Percentiles rank a stretch among this genome's conserved stretches.
phyloP scores from a whole-genome alignment of 2,329 filamentous ascomycete genomes.

The Lachnellula subtilissima region DNA sequence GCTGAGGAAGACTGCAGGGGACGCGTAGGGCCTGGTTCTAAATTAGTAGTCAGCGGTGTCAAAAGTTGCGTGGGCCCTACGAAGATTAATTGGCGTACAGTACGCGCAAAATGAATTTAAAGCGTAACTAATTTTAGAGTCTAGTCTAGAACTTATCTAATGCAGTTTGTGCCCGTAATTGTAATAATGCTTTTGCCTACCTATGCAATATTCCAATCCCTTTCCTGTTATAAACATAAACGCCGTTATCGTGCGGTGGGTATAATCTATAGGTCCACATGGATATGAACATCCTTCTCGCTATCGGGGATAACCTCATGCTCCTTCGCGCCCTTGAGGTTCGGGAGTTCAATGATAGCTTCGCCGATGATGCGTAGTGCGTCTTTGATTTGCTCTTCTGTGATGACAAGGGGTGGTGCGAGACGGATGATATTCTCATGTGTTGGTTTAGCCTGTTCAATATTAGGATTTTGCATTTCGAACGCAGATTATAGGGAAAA shows the following conservation, averaged over 20 bases:
- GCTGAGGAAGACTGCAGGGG: no score
- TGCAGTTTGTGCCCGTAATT: no score
- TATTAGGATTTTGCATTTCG: slow-evolving; percentile 9
- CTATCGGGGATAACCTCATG: slow-evolving; percentile 50
- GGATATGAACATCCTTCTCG: slow-evolving; percentile 59
- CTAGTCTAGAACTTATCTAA: no score
- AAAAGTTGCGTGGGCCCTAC: no score
- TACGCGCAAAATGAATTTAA: no score
- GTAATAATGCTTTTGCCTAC: no score
- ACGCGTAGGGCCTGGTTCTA: no score
- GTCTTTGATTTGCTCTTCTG: slow-evolving; percentile 75
- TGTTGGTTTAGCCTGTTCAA: slow-evolving; percentile 82
- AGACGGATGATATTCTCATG: slow-evolving; percentile 98
- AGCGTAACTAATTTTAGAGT: no score
- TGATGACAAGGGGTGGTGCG: slow-evolving; percentile 93
- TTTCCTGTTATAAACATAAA: no score
- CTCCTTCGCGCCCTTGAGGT: slow-evolving; percentile 51
- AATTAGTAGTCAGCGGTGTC: no score
- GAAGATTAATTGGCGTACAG: no score
- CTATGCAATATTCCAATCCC: no score
- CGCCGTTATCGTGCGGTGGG: not conserved
- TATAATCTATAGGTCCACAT: slow-evolving; percentile 46
- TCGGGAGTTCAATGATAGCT: slow-evolving; percentile 76
- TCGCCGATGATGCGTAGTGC: slow-evolving; percentile 76
- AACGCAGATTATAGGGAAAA: slow-evolving; percentile 14